Evolutionary conservation across 164 flowering plant genomes (phyloP), one percentile per base, ranked within the genome.

Genomic region (Vitis rotundifolia): DNA sequence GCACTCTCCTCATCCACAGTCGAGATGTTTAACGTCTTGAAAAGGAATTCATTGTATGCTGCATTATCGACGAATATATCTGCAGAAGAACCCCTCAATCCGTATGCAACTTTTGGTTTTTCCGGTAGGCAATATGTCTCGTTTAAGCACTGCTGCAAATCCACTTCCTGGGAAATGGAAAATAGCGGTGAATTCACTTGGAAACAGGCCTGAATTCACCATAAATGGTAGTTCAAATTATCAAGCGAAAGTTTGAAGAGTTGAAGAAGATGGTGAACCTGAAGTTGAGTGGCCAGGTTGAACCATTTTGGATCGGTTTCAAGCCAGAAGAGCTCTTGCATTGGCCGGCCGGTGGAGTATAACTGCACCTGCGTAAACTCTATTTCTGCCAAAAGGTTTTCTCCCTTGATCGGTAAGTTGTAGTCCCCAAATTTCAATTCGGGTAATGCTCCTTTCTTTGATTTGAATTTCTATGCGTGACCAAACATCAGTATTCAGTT

Each of bases 1-100:
- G 82, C 71, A 37, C 86, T 86, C 69, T 87, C 89, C 76, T 79
- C 83, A 58, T 89, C 93, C 9, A 76, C 86, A 0, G 88, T 81
- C 0, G 88, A 83, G 55, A 82, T 84, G 47, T 71, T 56, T 59
- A 89, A 82, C 13, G 75, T 61, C 0, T 74, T 16, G 73, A 79
- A 84, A 44, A 89, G 80, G 53, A 83, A 87, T 2, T 84, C 71
- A 9, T 85, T 71, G 51, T 81, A 87, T 3, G 91, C 87, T 48
- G 83, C 85, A 70, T 89, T 87, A 67, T 84, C 79, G 0, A 87
- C 72, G 55, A 66, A 89, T 57, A 82, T 70, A 72, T 86, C 83
- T 1, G 91, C 87, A 0, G 86, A 83, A 0, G 89, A 80, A 49
- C 78, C 89, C 63, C 72, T 83, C 49, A 81, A 47, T 13, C 86